phyloP scores from a whole-genome alignment of 441 rosid species.

The Pelargonium cotyledonis region DNA sequence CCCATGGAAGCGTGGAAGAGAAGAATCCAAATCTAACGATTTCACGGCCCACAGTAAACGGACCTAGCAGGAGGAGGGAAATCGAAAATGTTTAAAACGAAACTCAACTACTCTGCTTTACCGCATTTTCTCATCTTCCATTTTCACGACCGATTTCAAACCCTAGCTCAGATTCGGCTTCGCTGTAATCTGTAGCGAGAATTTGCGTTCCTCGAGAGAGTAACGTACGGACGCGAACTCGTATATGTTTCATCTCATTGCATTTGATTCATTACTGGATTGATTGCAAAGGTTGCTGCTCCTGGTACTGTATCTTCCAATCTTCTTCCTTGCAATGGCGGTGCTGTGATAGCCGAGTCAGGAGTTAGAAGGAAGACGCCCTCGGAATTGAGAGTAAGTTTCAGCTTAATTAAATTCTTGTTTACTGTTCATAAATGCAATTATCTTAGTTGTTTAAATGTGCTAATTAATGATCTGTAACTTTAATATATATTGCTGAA shows the following conservation, averaged over 20 bases:
- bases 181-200: neutral
- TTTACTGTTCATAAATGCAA: neutral
- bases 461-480: neutral
- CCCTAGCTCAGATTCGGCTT: slow-evolving; percentile 5
- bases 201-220: too few species aligned
- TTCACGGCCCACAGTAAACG: neutral
- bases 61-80: slow-evolving; percentile 30
- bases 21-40: neutral
- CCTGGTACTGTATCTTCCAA: slow-evolving; percentile 35
- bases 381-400: slow-evolving; percentile 62
- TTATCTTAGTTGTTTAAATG: neutral
- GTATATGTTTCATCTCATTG: too few species aligned
- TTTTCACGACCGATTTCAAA: neutral
- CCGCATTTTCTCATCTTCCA: slow-evolving; percentile 19
- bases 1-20: neutral
- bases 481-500: neutral
- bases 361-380: slow-evolving; percentile 60
- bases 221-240: too few species aligned
- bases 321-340: slow-evolving; percentile 44
- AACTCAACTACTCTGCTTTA: slow-evolving; percentile 1
- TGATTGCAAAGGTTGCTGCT: slow-evolving; percentile 36
- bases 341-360: slow-evolving; percentile 32
- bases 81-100: slow-evolving; percentile 20
- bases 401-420: neutral
- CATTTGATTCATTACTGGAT: too few species aligned